These are phyloP conservation scores for Ascochyta viciae-villosae DNA, from an alignment of 2,329 filamentous ascomycete species.

Conservation along the genomic window DNA sequence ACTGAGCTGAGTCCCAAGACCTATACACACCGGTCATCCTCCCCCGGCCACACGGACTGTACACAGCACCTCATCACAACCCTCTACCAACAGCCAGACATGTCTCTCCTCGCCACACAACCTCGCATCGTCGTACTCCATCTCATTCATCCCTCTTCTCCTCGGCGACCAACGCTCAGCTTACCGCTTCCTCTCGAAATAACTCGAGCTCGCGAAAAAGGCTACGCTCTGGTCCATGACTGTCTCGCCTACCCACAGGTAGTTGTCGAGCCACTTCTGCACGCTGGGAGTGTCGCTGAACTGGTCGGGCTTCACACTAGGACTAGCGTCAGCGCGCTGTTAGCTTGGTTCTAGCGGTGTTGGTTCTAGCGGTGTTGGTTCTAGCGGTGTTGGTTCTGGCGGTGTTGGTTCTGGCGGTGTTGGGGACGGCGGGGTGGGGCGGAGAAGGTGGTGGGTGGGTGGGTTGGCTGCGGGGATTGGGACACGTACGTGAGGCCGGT, in stretches of 20 bases:
- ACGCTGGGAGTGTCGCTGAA: slow-evolving; percentile 84
- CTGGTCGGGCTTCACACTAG: slow-evolving; percentile 87
- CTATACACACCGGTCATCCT: neutral
- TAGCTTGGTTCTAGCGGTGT: slow-evolving; percentile 37
- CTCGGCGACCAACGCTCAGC: neutral
- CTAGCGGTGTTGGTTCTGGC: too few relatives aligned
- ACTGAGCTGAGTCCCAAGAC: slow-evolving; percentile 1
- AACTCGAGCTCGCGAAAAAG: slow-evolving; percentile 84
- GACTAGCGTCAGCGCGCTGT: slow-evolving; percentile 55
- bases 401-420: slow-evolving; percentile 20
- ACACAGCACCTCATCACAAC: neutral
- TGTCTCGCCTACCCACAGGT: slow-evolving; percentile 94
- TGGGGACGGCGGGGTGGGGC: slow-evolving; percentile 54
- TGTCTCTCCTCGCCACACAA: neutral
- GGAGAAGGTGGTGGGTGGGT: slow-evolving; percentile 8
- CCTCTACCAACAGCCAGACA: neutral
- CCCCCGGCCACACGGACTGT: neutral
- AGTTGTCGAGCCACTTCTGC: slow-evolving; percentile 89
- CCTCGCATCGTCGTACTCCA: neutral
- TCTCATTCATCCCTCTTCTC: neutral
- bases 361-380: slow-evolving; percentile 24
- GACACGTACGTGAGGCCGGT: slow-evolving; percentile 91
- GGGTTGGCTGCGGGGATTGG: slow-evolving; percentile 5
- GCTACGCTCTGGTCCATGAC: slow-evolving; percentile 98
- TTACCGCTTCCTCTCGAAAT: slow-evolving; percentile 83